These are phyloP conservation scores for Theobroma grandiflorum DNA, from an alignment of 441 rosid genomes.

Conservation along the genomic window DNA sequence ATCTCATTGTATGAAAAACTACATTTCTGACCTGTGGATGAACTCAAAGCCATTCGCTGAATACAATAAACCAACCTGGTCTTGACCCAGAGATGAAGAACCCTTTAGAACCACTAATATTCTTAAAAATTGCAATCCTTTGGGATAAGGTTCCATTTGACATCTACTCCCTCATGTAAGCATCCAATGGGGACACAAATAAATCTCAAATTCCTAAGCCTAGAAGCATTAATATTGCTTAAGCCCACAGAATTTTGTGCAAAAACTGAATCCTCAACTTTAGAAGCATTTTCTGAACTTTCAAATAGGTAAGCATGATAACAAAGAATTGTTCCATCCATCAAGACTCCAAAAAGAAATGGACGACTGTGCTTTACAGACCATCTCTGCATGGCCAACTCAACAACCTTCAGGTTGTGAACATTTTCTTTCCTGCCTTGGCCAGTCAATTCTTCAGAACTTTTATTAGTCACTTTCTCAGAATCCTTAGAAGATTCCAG, in stretches of 20 bases:
- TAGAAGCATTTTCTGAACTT: slow-evolving; percentile 68
- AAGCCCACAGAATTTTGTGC: slow-evolving; percentile 50
- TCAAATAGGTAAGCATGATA: slow-evolving; percentile 95
- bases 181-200: slow-evolving; percentile 71
- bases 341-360: too few relatives aligned
- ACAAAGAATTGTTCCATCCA: too few relatives aligned
- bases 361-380: slow-evolving; percentile 84
- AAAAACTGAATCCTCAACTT: slow-evolving; percentile 62
- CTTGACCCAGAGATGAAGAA: slow-evolving; percentile 94
- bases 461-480: slow-evolving; percentile 46
- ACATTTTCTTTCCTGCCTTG: slow-evolving; percentile 71
- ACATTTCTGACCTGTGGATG: slow-evolving; percentile 87
- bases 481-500: slow-evolving; percentile 56
- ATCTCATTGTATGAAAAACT: slow-evolving; percentile 12
- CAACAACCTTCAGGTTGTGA: slow-evolving; percentile 75
- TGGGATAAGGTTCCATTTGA: slow-evolving; percentile 59
- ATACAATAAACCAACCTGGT: slow-evolving; percentile 97
- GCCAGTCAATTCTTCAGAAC: slow-evolving; percentile 57
- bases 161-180: slow-evolving; percentile 80
- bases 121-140: slow-evolving; percentile 86
- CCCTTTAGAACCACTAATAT: slow-evolving; percentile 89
- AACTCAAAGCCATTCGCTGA: slow-evolving; percentile 90
- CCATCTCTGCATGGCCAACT: slow-evolving; percentile 97
- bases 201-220: slow-evolving; percentile 90
- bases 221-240: slow-evolving; percentile 63